phyloP scores from a whole-genome alignment of 352 stramenopile species.

The Phytophthora quininea region DNA sequence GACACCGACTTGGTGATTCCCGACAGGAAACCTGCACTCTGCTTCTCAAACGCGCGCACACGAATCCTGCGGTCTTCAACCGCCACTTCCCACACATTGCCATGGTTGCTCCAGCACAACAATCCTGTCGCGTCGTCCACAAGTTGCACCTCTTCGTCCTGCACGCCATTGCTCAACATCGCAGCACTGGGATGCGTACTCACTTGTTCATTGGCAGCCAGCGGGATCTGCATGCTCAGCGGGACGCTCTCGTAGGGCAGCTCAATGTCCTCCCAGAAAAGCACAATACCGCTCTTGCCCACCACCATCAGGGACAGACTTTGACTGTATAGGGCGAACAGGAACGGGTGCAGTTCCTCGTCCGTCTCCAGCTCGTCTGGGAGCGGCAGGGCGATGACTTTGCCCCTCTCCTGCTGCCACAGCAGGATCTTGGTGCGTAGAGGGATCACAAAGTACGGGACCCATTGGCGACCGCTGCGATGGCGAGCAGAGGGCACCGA shows the following conservation, averaged over 20 bases:
- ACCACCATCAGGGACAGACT: constrained; percentile 78
- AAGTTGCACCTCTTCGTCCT: constrained; percentile 15
- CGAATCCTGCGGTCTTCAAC: constrained; percentile 83
- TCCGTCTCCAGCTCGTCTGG: constrained; percentile 58
- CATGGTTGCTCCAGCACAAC: constrained; percentile 83
- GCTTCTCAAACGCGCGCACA: constrained; percentile 75
- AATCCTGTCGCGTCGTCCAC: constrained; percentile 51
- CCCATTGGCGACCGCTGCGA: constrained; percentile 52
- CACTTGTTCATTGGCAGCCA: constrained; percentile 59
- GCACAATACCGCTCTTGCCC: constrained; percentile 61
- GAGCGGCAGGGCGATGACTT: constrained; percentile 56
- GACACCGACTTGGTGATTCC: constrained; percentile 77
- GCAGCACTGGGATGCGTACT: constrained; percentile 50
- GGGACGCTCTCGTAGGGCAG: constrained; percentile 78
- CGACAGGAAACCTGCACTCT: constrained; percentile 66
- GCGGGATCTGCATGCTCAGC: constrained; percentile 78
- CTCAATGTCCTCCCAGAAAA: constrained; percentile 87
- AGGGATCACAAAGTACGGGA: constrained; percentile 64
- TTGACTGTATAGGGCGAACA: constrained; percentile 68
- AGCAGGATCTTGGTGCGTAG: constrained; percentile 67
- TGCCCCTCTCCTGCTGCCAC: constrained; percentile 62
- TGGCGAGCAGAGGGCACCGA: constrained; percentile 51
- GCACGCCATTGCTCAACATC: constrained; percentile 13
- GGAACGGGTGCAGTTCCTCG: constrained; percentile 64
- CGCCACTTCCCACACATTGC: constrained; percentile 80